A percentile compares a stretch with the other conserved stretches of the same genome.
Evolutionary conservation across 768 basidiomycete genomes (phyloP).

Genomic region (Cystoderma amianthinum): DNA sequence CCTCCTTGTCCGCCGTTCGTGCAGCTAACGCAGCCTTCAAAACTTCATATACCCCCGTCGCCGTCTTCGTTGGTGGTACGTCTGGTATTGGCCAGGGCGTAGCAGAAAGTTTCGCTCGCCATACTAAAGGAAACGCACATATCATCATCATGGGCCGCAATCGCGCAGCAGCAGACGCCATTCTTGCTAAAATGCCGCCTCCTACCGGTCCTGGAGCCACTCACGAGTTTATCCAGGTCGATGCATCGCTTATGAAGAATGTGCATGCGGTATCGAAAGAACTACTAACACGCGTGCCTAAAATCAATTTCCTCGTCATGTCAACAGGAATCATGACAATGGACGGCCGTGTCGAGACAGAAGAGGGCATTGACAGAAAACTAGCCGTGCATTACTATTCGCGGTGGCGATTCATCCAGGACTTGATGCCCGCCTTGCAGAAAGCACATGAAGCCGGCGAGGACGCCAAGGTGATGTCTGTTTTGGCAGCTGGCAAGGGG

Average conservation of each 20-base stretch:
- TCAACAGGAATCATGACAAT: conserved; percentile 34
- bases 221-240: conserved; percentile 38
- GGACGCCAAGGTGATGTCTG: conserved; percentile 43
- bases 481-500: conserved; percentile 30
- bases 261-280: conserved; percentile 23
- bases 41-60: conserved; percentile 14
- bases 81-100: conserved; percentile 32
- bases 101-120: conserved; percentile 29
- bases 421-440: conserved; percentile 33
- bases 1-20: conserved; percentile 13
- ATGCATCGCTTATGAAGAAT: conserved; percentile 38
- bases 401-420: conserved; percentile 40
- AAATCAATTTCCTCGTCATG: conserved; percentile 45
- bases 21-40: conserved; percentile 17
- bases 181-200: no score
- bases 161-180: conserved; percentile 28
- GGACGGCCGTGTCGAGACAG: conserved; percentile 24
- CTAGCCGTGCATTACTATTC: conserved; percentile 42
- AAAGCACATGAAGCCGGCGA: conserved; percentile 39
- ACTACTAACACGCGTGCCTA: conserved; percentile 26
- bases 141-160: conserved; percentile 40
- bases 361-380: conserved; percentile 25
- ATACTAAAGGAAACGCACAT: conserved; percentile 34
- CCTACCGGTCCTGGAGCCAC: no score
- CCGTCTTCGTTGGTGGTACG: conserved; percentile 25